Conservation (phyloP, 192 early-diverging fungal species). For the Coemansia guatemalensis region DNA sequence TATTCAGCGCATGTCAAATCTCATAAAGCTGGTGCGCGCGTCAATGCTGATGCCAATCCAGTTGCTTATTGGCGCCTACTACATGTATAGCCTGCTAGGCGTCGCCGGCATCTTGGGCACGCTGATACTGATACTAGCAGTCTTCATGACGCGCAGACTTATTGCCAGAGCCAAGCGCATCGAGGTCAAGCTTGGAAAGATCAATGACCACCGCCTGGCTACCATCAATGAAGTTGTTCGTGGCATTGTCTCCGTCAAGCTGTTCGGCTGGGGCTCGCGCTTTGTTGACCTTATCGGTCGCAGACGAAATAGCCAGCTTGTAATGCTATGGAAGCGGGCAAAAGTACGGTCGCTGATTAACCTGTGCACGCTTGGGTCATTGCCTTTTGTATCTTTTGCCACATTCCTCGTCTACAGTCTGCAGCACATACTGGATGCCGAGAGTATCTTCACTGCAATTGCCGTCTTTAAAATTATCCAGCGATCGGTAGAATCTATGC, state of each 20-base stretch:
- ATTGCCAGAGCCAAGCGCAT: conserved; percentile 50
- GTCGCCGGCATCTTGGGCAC: conserved; percentile 74
- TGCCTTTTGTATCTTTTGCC: conserved; percentile 57
- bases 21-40: conserved; percentile 52
- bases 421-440: conserved; percentile 56
- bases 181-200: conserved; percentile 56
- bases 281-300: conserved; percentile 68
- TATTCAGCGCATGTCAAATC: conserved; percentile 57
- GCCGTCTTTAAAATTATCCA: conserved; percentile 71
- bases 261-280: conserved; percentile 77
- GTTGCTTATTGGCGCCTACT: conserved; percentile 62
- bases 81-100: conserved; percentile 75
- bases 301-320: conserved; percentile 60
- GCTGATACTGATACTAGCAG: conserved; percentile 58
- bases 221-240: conserved; percentile 76
- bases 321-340: conserved; percentile 46
- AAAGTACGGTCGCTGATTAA: conserved; percentile 57
- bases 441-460: conserved; percentile 66
- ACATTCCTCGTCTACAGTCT: conserved; percentile 64
- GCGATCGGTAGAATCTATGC: conserved; percentile 58
- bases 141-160: conserved; percentile 54
- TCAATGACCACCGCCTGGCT: conserved; percentile 72
- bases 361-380: conserved; percentile 58
- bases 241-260: conserved; percentile 88
- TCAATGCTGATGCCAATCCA: conserved; percentile 61